Conservation (phyloP, 495 filamentous ascomycete species). For the Aspergillus wentii region DNA sequence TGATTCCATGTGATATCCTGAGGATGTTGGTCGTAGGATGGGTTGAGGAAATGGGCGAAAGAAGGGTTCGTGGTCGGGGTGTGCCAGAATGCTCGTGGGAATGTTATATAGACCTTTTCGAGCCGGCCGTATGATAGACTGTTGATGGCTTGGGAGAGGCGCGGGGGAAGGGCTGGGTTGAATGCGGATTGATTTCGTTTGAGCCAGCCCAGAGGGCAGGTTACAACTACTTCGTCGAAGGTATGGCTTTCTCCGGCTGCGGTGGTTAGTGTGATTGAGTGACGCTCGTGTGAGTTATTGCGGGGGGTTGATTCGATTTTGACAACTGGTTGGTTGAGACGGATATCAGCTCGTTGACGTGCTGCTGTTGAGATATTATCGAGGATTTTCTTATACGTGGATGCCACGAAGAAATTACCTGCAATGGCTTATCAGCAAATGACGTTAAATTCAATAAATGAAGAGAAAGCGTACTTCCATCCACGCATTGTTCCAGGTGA, state of each 20-base stretch:
- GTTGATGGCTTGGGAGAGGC: conserved; percentile 65
- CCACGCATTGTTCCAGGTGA: conserved; percentile 91
- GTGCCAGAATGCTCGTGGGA: conserved; percentile 68
- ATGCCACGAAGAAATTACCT: conserved; percentile 88
- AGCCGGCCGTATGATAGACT: conserved; percentile 81
- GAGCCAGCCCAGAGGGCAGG: conserved; percentile 83
- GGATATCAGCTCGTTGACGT: conserved; percentile 57
- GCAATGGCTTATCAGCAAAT: conserved; percentile 1
- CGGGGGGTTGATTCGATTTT: conserved; percentile 35
- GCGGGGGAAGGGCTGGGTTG: conserved; percentile 58
- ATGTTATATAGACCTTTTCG: conserved; percentile 90
- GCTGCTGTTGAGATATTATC: conserved; percentile 60
- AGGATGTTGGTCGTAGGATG: conserved; percentile 66
- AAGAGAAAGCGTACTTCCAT: conserved; percentile 59
- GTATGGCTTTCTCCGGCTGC: conserved; percentile 42
- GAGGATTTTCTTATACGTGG: conserved; percentile 77
- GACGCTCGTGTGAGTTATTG: conserved; percentile 6
- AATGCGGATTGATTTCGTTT: conserved; percentile 72
- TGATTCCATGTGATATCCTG: conserved; percentile 68
- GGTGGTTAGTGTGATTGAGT: conserved; percentile 50
- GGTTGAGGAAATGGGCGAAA: conserved; percentile 41
- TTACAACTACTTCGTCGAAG: conserved; percentile 86
- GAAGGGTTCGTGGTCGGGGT: conserved; percentile 13
- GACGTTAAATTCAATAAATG: background rate
- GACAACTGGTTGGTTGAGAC: conserved; percentile 49